phyloP scores from a whole-genome alignment of 768 basidiomycete genomes.

The Hortiboletus flavorubellus region DNA sequence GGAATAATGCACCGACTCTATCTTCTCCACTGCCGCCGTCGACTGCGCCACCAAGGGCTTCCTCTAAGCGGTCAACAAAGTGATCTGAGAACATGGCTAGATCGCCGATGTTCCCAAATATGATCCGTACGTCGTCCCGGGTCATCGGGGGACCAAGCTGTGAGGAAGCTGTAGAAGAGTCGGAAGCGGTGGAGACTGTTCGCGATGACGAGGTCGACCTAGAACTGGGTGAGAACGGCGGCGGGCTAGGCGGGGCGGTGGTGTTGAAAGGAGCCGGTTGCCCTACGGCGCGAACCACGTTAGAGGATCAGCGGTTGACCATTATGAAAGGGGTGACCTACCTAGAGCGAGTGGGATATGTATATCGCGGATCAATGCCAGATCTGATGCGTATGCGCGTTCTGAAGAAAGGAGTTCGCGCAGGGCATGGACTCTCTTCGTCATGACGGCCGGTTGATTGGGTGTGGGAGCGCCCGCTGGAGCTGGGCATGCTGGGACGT shows the following conservation, averaged over 20 bases:
- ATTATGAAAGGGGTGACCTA: constrained; percentile 32
- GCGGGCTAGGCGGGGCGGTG: constrained; percentile 23
- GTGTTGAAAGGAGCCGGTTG: constrained; percentile 39
- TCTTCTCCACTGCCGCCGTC: constrained; percentile 70
- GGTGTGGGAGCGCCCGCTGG: constrained; percentile 18
- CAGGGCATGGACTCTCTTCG: constrained; percentile 76
- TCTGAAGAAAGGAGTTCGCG: constrained; percentile 78
- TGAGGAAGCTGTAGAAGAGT: constrained; percentile 49
- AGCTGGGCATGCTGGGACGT: constrained; percentile 2
- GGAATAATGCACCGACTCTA: constrained; percentile 64
- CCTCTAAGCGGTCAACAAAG: constrained; percentile 62
- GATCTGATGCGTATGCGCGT: constrained; percentile 78
- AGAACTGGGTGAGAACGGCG: constrained; percentile 30
- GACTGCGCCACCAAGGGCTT: constrained; percentile 58
- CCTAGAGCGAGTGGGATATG: constrained; percentile 79
- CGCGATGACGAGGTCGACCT: constrained; percentile 38
- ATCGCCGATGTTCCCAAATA: constrained; percentile 76
- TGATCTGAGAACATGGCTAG: constrained; percentile 68
- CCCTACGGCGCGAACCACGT: constrained; percentile 28
- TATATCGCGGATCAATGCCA: constrained; percentile 72
- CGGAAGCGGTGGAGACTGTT: constrained; percentile 43
- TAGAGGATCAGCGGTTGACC: constrained; percentile 5
- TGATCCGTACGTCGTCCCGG: constrained; percentile 60
- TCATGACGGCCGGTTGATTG: constrained; percentile 37
- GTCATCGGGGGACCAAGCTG: constrained; percentile 62